These are phyloP conservation scores for Barnettozyma californica DNA, from an alignment of 805 yeast species.

Conservation along the genomic window DNA sequence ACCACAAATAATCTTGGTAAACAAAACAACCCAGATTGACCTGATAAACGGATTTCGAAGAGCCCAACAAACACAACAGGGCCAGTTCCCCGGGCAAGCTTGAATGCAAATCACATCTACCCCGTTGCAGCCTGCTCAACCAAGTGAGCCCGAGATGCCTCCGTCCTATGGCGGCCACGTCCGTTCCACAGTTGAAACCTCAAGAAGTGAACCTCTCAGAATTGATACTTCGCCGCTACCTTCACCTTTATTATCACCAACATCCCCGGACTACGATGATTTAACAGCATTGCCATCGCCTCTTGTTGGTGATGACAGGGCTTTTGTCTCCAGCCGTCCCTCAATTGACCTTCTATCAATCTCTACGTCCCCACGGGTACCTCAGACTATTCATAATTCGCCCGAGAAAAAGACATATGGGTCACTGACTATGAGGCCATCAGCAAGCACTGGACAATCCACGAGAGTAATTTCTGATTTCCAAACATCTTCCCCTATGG, in stretches of 20 bases:
- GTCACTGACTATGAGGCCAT: constrained; percentile 13
- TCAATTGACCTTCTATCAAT: neutral
- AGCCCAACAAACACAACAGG: neutral
- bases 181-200: neutral
- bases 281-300: neutral
- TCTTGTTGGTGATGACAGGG: neutral
- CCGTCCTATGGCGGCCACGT: neutral
- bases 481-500: neutral
- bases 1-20: neutral
- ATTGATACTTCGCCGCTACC: constrained; percentile 8
- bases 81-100: neutral
- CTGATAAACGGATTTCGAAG: neutral
- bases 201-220: neutral
- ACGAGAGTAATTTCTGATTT: constrained; percentile 1
- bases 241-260: neutral
- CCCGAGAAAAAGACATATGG: constrained; percentile 16
- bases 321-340: neutral
- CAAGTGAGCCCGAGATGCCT: neutral
- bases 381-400: neutral
- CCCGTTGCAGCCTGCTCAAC: neutral
- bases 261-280: neutral
- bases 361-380: constrained; percentile 3
- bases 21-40: neutral
- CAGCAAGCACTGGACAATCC: constrained; percentile 1
- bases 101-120: neutral